These are phyloP conservation scores for Cercospora citrullina DNA, from an alignment of 2,329 filamentous ascomycete genomes.

Conservation along the genomic window DNA sequence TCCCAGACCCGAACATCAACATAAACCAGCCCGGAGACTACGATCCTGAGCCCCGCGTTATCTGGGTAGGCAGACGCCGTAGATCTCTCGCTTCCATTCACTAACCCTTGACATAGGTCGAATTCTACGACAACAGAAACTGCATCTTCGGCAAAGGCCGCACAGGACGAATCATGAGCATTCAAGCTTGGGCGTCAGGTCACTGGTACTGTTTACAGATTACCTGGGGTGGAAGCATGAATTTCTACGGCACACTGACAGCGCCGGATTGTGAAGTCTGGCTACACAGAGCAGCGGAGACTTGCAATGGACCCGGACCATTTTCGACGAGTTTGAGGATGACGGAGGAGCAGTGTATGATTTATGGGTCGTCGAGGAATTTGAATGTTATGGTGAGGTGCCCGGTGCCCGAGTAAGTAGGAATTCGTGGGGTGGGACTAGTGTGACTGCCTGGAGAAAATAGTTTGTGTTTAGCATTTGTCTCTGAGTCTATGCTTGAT, in stretches of 20 bases:
- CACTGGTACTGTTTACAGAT: neutral
- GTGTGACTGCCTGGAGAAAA: neutral
- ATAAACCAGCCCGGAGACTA: neutral
- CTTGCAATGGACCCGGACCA: neutral
- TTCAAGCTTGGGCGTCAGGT: neutral
- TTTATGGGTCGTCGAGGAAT: neutral
- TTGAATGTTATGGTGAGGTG: conserved; percentile 4
- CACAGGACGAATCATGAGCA: neutral
- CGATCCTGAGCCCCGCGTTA: neutral
- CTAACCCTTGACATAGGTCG: neutral
- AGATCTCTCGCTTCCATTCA: too few relatives aligned
- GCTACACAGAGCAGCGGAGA: neutral
- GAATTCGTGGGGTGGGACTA: neutral
- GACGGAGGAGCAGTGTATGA: neutral
- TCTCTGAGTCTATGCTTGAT: neutral
- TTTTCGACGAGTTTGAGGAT: neutral
- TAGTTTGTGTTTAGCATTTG: neutral
- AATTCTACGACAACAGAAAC: neutral
- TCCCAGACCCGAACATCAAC: neutral
- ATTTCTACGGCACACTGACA: neutral
- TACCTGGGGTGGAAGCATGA: neutral
- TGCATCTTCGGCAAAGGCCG: neutral
- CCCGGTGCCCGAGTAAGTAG: neutral
- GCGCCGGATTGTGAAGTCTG: neutral
- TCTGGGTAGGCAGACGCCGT: neutral